A percentile compares a stretch with the other conserved stretches of the same genome.
phyloP scores from a whole-genome alignment of 2,329 filamentous ascomycete genomes.

The Colletotrichum plurivorum region DNA sequence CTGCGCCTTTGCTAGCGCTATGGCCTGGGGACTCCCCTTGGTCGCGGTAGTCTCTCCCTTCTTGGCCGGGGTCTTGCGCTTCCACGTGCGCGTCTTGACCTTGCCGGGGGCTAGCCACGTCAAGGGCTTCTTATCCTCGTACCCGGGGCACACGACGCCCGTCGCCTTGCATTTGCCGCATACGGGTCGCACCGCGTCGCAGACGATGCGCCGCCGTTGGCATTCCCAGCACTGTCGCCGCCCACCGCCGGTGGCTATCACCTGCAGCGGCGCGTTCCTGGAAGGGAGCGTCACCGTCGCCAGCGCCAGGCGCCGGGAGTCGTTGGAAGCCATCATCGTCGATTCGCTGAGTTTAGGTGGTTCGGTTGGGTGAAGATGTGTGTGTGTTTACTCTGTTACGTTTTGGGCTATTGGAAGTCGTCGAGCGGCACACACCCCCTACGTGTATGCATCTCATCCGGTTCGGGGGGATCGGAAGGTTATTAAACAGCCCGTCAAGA shows the following conservation, averaged over 20 bases:
- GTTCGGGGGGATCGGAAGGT: not conserved
- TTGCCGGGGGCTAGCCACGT: constrained; percentile 55
- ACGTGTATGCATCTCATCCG: too few species aligned
- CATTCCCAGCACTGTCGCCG: constrained; percentile 58
- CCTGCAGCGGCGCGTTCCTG: not conserved
- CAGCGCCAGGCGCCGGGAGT: constrained; percentile 1
- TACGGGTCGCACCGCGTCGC: constrained; percentile 53
- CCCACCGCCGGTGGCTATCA: not conserved
- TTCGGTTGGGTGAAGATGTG: not conserved
- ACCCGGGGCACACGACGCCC: constrained; percentile 55
- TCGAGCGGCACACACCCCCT: too few species aligned
- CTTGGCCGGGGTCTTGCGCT: constrained; percentile 23
- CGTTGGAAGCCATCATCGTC: not conserved
- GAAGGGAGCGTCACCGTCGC: not conserved
- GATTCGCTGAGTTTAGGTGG: too few species aligned
- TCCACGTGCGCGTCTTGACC: constrained; percentile 48
- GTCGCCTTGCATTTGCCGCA: constrained; percentile 53
- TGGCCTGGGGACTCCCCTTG: not conserved
- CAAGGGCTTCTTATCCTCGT: constrained; percentile 53
- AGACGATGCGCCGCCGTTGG: constrained; percentile 54
- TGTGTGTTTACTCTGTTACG: constrained; percentile 1
- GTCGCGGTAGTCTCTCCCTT: not conserved
- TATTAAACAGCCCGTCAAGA: not conserved
- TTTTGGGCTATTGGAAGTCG: constrained; percentile 25
- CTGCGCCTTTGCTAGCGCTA: not conserved